Conservation (phyloP, 371 early-diverging fungal species). For the Mucor irregularis region DNA sequence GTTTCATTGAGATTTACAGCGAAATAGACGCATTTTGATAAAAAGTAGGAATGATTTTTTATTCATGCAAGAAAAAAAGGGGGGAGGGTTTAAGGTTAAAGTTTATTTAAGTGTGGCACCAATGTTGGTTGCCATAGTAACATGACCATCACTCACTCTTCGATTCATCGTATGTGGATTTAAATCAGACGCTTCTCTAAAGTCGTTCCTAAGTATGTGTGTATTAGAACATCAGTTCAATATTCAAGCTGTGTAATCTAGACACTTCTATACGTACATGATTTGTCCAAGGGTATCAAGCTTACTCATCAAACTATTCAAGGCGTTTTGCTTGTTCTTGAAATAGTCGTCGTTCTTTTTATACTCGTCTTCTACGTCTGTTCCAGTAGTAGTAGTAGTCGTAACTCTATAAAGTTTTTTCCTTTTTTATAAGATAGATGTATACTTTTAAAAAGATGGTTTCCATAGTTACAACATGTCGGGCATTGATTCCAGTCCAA, state of each 20-base stretch:
- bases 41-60: too few relatives aligned
- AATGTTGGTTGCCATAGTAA: too few relatives aligned
- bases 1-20: too few relatives aligned
- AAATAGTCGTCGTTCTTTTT: constrained; percentile 8
- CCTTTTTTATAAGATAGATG: not conserved
- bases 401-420: too few relatives aligned
- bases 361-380: constrained; percentile 2
- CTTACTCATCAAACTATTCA: constrained; percentile 16
- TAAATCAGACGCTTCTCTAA: constrained; percentile 10
- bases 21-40: too few relatives aligned
- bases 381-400: not conserved
- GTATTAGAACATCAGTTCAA: too few relatives aligned
- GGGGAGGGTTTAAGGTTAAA: too few relatives aligned
- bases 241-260: too few relatives aligned
- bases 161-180: constrained; percentile 10
- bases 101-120: too few relatives aligned
- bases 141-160: not conserved
- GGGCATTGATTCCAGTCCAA: constrained; percentile 13
- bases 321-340: constrained; percentile 10
- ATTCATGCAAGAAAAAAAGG: too few relatives aligned
- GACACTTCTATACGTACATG: constrained; percentile 10
- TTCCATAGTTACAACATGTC: constrained; percentile 14
- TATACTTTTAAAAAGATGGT: not conserved
- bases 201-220: constrained; percentile 6
- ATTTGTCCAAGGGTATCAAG: constrained; percentile 14